Evolutionary conservation across 768 basidiomycete genomes (phyloP).

Genomic region (Pulveroboletus sp.): DNA sequence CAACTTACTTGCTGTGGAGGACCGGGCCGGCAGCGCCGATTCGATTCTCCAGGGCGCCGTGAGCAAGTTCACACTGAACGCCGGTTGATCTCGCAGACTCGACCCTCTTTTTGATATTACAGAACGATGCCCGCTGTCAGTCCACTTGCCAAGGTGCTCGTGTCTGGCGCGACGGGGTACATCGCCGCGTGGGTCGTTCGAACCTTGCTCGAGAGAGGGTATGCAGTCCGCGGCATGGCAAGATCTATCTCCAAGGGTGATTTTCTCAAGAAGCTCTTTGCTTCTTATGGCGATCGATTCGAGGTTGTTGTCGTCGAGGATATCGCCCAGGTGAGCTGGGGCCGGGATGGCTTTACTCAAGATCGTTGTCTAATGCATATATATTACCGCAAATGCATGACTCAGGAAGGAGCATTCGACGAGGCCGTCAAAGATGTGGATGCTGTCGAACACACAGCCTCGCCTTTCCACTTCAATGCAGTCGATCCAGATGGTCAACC

Average conservation of each 20-base stretch:
- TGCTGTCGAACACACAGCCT: slow-evolving; percentile 68
- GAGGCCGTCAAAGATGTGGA: slow-evolving; percentile 76
- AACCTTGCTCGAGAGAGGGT: slow-evolving; percentile 58
- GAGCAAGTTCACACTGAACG: background rate
- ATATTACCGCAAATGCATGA: background rate
- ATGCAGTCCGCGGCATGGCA: slow-evolving; percentile 63
- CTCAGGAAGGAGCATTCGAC: slow-evolving; percentile 68
- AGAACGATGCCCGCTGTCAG: slow-evolving; percentile 22
- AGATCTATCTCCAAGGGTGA: slow-evolving; percentile 59
- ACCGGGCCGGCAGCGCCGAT: too few species aligned
- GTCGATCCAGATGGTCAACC: slow-evolving; percentile 41
- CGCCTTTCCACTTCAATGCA: slow-evolving; percentile 51
- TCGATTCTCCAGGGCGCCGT: background rate
- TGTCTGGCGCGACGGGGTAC: slow-evolving; percentile 29
- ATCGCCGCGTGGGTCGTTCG: slow-evolving; percentile 48
- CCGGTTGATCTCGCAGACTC: background rate
- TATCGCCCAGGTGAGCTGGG: slow-evolving; percentile 46
- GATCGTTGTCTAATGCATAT: background rate
- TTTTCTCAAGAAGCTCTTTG: slow-evolving; percentile 54
- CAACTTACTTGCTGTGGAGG: too few species aligned
- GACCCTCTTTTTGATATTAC: background rate
- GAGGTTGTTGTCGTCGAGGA: slow-evolving; percentile 69
- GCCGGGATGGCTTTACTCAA: background rate
- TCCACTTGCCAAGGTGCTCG: slow-evolving; percentile 28
- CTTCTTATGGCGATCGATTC: slow-evolving; percentile 52